Percentiles rank a stretch among this genome's conserved stretches.
Conservation (phyloP, 2,329 filamentous ascomycete species). For the Xylariaceae sp. region DNA sequence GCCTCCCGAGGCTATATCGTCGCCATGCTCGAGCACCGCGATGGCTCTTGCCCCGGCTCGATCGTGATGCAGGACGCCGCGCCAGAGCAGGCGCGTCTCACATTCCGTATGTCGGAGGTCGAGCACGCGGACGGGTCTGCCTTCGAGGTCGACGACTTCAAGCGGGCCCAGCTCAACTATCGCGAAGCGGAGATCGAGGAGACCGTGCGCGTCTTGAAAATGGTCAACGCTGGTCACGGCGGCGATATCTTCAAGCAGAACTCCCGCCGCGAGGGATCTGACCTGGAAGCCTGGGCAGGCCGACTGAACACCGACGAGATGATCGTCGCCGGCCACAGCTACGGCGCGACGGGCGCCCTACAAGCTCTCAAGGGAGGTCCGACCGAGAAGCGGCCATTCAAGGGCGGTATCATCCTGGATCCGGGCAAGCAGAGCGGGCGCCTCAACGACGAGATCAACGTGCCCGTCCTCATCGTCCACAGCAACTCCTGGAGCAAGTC, state of each 20-base stretch:
- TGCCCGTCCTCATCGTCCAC: constrained; percentile 59
- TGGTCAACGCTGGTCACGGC: constrained; percentile 37
- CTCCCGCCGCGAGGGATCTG: constrained; percentile 41
- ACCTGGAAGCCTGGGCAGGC: constrained; percentile 44
- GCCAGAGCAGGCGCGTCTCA: constrained; percentile 26
- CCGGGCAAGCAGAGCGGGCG: constrained; percentile 61
- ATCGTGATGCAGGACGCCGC: constrained; percentile 29
- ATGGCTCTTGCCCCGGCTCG: constrained; percentile 46
- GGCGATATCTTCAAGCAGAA: constrained; percentile 34
- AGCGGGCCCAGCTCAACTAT: constrained; percentile 43
- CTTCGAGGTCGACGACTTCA: constrained; percentile 31
- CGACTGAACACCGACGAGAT: constrained; percentile 52
- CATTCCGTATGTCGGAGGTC: constrained; percentile 34
- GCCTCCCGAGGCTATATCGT: constrained; percentile 46
- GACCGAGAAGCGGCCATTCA: constrained; percentile 39
- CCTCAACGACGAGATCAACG: constrained; percentile 53
- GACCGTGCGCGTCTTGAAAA: constrained; percentile 35
- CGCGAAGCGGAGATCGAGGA: constrained; percentile 48
- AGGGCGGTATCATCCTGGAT: constrained; percentile 58
- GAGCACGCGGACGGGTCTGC: constrained; percentile 25
- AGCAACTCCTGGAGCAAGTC: constrained; percentile 60
- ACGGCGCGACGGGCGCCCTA: constrained; percentile 60
- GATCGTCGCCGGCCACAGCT: constrained; percentile 59
- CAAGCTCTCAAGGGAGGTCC: constrained; percentile 52
- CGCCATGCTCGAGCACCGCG: constrained; percentile 48